Conservation (phyloP, 2,329 filamentous ascomycete genomes). For the Hymenoscyphus fructigenus region DNA sequence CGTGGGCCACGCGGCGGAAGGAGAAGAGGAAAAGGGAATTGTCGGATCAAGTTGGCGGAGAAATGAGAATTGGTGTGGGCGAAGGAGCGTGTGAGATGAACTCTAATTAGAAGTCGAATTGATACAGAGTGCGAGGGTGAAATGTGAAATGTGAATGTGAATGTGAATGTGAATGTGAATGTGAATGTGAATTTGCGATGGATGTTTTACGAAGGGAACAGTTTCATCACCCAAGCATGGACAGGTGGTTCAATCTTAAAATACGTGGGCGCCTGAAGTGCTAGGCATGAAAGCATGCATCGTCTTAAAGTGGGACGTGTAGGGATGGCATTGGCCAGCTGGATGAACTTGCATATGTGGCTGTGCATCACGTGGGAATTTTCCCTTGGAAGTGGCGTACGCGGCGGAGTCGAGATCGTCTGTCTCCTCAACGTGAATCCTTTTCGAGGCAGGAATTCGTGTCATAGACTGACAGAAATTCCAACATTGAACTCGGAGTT, state of each 20-base stretch:
- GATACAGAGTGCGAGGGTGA: background rate
- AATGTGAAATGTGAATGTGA: background rate
- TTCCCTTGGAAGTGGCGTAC: too few relatives aligned
- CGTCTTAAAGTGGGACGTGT: too few relatives aligned
- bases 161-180: too few relatives aligned
- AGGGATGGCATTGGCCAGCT: too few relatives aligned
- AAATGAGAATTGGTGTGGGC: background rate
- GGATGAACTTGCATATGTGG: too few relatives aligned
- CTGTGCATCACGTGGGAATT: too few relatives aligned
- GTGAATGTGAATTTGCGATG: background rate
- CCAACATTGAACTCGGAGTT: too few relatives aligned
- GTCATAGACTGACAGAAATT: too few relatives aligned
- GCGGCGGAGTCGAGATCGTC: too few relatives aligned
- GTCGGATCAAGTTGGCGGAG: background rate
- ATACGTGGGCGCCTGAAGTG: background rate
- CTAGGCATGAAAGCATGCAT: too few relatives aligned
- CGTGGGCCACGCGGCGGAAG: background rate
- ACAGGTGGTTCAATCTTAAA: background rate
- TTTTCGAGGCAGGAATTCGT: too few relatives aligned
- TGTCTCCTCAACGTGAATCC: too few relatives aligned
- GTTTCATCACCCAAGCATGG: background rate
- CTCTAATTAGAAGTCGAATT: constrained; percentile 21
- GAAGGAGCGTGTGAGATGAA: constrained; percentile 25
- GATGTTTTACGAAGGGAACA: background rate
- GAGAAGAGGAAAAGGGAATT: background rate